Conservation (phyloP, 176 grass and related monocot genomes). For the Pontederia paniculata region DNA sequence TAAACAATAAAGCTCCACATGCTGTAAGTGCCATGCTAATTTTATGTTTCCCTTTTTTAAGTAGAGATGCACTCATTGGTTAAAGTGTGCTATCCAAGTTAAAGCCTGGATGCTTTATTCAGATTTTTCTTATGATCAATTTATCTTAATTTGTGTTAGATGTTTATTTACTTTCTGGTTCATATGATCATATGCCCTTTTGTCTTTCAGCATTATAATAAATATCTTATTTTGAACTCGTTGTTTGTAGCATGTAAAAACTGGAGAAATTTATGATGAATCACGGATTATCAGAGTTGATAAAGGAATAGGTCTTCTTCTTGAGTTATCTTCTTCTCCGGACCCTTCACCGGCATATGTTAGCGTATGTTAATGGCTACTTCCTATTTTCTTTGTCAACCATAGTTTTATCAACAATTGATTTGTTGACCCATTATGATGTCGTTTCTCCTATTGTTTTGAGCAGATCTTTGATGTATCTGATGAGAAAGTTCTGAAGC, state of each 20-base stretch:
- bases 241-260: slow-evolving; percentile 53
- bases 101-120: no score
- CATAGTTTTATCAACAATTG: neutral
- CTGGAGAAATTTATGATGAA: slow-evolving; percentile 83
- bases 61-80: neutral
- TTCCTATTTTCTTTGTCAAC: neutral
- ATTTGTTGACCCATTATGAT: neutral
- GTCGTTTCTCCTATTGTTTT: neutral
- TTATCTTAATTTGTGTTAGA: no score
- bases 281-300: slow-evolving; percentile 62
- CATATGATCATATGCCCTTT: no score
- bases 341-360: slow-evolving; percentile 68
- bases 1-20: slow-evolving; percentile 61
- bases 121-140: no score
- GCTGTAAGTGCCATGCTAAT: slow-evolving; percentile 37
- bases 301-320: slow-evolving; percentile 75
- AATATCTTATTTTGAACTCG: neutral
- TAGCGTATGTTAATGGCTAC: slow-evolving; percentile 42
- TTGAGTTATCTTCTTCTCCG: slow-evolving; percentile 75
- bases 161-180: no score
- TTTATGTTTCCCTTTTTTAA: neutral
- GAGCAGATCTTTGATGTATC: slow-evolving; percentile 66
- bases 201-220: neutral
- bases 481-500: slow-evolving; percentile 61
- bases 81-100: no score